These are phyloP conservation scores for Globisporangium radiosum DNA, from an alignment of 352 stramenopile genomes.

Conservation along the genomic window DNA sequence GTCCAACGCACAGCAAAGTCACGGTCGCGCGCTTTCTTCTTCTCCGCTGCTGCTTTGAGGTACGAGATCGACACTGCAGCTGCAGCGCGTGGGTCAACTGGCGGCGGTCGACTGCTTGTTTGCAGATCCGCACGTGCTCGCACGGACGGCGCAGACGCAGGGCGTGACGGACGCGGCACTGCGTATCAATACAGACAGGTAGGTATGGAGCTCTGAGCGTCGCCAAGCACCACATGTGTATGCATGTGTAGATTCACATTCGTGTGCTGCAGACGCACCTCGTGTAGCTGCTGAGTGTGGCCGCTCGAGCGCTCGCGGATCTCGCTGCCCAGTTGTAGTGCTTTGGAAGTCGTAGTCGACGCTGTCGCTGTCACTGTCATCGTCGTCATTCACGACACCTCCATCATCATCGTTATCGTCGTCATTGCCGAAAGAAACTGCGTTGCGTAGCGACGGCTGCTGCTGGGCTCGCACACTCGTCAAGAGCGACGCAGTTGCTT, in stretches of 20 bases:
- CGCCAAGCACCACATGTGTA: background rate
- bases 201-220: too few relatives aligned
- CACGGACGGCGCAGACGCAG: constrained; percentile 45
- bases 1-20: constrained; percentile 43
- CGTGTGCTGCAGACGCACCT: background rate
- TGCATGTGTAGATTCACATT: background rate
- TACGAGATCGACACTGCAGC: constrained; percentile 55
- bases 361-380: background rate
- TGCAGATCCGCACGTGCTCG: constrained; percentile 16
- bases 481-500: background rate
- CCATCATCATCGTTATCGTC: constrained; percentile 32
- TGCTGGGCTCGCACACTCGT: background rate
- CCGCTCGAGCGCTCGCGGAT: constrained; percentile 1
- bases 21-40: constrained; percentile 58
- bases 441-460: constrained; percentile 5
- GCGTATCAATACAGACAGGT: background rate
- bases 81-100: constrained; percentile 7
- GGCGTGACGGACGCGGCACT: constrained; percentile 26
- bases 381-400: constrained; percentile 16
- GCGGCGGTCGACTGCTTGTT: background rate
- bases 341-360: constrained; percentile 21
- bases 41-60: constrained; percentile 45
- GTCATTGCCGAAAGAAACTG: constrained; percentile 14
- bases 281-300: background rate
- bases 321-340: constrained; percentile 2